Evolutionary conservation across 2,329 filamentous ascomycete species (phyloP).

Genomic region (Phialophora expanda): DNA sequence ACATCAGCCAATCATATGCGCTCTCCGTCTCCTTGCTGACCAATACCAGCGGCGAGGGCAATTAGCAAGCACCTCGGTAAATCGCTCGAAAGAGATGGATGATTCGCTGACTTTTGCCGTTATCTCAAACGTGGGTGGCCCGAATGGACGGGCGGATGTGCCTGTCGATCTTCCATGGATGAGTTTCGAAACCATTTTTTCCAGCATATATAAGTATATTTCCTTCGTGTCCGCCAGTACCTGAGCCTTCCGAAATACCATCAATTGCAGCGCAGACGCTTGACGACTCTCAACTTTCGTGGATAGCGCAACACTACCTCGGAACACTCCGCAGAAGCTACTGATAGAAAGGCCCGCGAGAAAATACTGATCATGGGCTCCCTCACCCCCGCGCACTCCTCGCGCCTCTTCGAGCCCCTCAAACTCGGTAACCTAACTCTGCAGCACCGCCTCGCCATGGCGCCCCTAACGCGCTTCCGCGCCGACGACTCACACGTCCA

Average conservation of each 20-base stretch:
- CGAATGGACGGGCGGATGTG: not conserved
- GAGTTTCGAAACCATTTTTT: not conserved
- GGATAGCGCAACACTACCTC: not conserved
- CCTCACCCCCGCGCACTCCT: constrained; percentile 30
- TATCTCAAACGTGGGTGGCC: not conserved
- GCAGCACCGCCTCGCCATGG: constrained; percentile 58
- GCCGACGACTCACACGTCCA: constrained; percentile 48
- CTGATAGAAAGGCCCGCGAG: not conserved
- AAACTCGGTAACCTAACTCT: constrained; percentile 54
- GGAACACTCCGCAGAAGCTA: not conserved
- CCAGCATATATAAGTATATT: not conserved
- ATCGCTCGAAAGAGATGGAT: not conserved
- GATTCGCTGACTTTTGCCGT: not conserved
- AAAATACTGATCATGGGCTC: constrained; percentile 25
- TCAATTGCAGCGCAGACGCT: not conserved
- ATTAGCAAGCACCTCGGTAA: constrained; percentile 3
- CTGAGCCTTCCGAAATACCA: not conserved
- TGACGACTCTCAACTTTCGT: not conserved
- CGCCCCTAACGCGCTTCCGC: constrained; percentile 61
- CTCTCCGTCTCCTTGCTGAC: not conserved
- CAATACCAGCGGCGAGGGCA: constrained; percentile 2
- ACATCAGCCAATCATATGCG: constrained; percentile 3
- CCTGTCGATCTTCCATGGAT: constrained; percentile 4
- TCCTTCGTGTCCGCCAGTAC: not conserved
- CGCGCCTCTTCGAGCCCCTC: constrained; percentile 53